These are phyloP conservation scores for Penicillium egyptiacum DNA, from an alignment of 495 filamentous ascomycete genomes.

Conservation along the genomic window DNA sequence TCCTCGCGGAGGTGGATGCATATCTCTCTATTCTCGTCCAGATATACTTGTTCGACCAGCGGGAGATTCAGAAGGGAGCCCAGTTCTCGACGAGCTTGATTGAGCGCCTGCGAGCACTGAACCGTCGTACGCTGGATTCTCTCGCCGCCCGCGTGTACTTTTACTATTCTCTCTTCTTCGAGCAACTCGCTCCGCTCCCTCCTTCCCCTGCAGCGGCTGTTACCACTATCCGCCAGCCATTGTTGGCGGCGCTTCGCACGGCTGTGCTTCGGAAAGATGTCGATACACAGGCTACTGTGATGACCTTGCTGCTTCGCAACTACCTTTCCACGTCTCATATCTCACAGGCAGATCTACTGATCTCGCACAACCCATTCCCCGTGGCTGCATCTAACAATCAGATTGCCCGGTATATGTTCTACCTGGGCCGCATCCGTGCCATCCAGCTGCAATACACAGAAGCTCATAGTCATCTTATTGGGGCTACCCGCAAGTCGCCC, in stretches of 20 bases:
- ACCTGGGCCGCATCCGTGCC: slow-evolving; percentile 91
- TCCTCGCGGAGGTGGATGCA: slow-evolving; percentile 85
- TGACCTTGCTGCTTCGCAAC: slow-evolving; percentile 90
- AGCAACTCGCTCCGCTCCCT: slow-evolving; percentile 80
- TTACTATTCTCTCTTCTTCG: slow-evolving; percentile 92
- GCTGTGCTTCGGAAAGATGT: slow-evolving; percentile 93
- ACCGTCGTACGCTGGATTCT: slow-evolving; percentile 91
- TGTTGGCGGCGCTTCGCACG: slow-evolving; percentile 86
- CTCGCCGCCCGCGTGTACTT: slow-evolving; percentile 96
- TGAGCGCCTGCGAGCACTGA: slow-evolving; percentile 80
- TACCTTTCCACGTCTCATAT: slow-evolving; percentile 97
- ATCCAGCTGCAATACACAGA: slow-evolving; percentile 96
- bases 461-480: slow-evolving; percentile 89
- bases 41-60: slow-evolving; percentile 84
- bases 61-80: slow-evolving; percentile 73
- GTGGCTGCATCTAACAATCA: slow-evolving; percentile 93
- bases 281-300: slow-evolving; percentile 93
- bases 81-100: slow-evolving; percentile 79
- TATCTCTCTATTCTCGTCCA: slow-evolving; percentile 88
- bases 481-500: slow-evolving; percentile 91
- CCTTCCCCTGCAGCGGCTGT: slow-evolving; percentile 83
- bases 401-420: slow-evolving; percentile 94
- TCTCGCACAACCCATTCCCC: slow-evolving; percentile 93
- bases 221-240: slow-evolving; percentile 78
- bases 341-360: slow-evolving; percentile 90